Evolutionary conservation across 495 filamentous ascomycete species (phyloP).

Genomic region (Tuber magnatum): DNA sequence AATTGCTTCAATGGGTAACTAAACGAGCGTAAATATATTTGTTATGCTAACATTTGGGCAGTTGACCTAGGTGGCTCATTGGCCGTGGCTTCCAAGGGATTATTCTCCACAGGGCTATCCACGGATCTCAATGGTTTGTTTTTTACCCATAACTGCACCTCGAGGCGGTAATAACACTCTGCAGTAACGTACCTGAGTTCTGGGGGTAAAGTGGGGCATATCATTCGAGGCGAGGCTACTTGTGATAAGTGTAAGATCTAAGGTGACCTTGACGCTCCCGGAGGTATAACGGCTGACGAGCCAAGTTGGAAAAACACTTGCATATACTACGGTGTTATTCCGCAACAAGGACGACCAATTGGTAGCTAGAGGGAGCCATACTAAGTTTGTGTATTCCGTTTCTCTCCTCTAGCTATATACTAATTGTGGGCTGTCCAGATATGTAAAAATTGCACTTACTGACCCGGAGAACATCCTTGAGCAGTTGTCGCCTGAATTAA

Average conservation of each 20-base stretch:
- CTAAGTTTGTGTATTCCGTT: constrained; percentile 58
- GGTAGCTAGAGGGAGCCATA: constrained; percentile 86
- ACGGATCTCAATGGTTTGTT: constrained; percentile 78
- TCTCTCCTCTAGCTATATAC: neutral
- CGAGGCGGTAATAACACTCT: constrained; percentile 8
- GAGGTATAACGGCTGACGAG: neutral
- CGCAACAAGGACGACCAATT: constrained; percentile 66
- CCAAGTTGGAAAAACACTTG: constrained; percentile 83
- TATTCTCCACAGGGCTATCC: constrained; percentile 83
- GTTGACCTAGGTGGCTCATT: constrained; percentile 90
- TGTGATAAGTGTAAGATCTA: constrained; percentile 72
- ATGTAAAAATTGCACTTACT: constrained; percentile 29
- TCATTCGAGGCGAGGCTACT: constrained; percentile 56
- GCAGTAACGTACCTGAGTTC: constrained; percentile 82
- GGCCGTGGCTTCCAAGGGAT: constrained; percentile 81
- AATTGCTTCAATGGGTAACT: constrained; percentile 76
- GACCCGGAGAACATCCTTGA: constrained; percentile 34
- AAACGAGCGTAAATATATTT: neutral
- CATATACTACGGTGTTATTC: constrained; percentile 79
- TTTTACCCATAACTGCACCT: neutral
- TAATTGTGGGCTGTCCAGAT: constrained; percentile 13
- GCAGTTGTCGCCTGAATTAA: constrained; percentile 14
- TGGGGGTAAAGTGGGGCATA: constrained; percentile 76
- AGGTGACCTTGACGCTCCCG: neutral
- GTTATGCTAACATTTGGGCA: constrained; percentile 36